Base-by-base conservation (phyloP, 169 alveolate species). In the Eimeria acervulina region DNA sequence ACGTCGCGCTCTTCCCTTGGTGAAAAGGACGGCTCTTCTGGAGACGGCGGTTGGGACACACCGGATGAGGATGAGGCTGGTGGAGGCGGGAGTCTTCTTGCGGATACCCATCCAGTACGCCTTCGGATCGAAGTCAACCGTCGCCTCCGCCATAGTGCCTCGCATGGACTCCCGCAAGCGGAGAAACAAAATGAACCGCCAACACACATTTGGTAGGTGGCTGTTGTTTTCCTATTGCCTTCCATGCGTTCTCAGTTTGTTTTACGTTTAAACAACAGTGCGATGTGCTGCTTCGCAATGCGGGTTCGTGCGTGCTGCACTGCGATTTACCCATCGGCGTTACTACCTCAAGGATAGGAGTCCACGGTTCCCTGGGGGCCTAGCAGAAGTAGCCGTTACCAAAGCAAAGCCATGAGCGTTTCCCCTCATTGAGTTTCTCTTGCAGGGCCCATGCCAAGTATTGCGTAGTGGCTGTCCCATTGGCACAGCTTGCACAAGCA, bases 391-490 rank as follows among this genome's bases (percentile, higher is more conserved):
- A 28, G 78, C 12, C 83, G 12, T 12, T 5, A 36, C 33, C 80
- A 33, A 33, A n/a, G 2, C 80, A 31, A 12, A 21, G 1, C 47
- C 51, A 72, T 21, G 12, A 19, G 51, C 19, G 31, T 3, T 17
- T 21, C 31, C 15, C 33, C 38, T 13, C 13, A 31, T 13, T 13
- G 5, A 26, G 26, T 83, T 51, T 13, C 15, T 10, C 23, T 42
- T 44, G 10, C 96, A 94, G 96, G 94, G 89, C 88, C 21, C 74
- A 52, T 51, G 96, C 96, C 52, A 94, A 94, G 96, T 94, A 81
- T 40, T 88, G 94, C 51, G 81, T 94, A 70, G 96, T 94, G 78
- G 96, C 96, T 6, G 78, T 68, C n/a, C 96, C 96, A 26, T 81
- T 94, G 61, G 76, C 96, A 51, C 96, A 94, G 80, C 94, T 94